Evolutionary conservation across 495 filamentous ascomycete species (phyloP), one percentile per base, ranked within the genome.

Genomic region (Penicillium egyptiacum): DNA sequence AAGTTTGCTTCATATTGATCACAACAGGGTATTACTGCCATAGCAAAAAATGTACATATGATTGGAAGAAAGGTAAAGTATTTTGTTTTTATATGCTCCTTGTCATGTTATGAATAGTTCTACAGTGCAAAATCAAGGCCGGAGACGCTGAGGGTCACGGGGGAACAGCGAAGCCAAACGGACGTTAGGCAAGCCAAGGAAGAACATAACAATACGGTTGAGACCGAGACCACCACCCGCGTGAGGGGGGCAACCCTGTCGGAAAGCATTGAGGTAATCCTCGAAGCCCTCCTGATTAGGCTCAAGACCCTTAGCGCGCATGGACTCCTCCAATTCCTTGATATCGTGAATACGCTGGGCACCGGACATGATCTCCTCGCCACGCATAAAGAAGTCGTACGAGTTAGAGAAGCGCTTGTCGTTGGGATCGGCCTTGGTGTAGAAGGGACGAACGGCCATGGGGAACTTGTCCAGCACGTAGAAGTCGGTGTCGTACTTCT

Each of bases 311-410:
- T 93, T 89, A 53, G 75, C 74, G 44, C 77, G 70, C 79, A 96
- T 89, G 11, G 83, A 81, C 9, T 80, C 80, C 66, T 85, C 80
- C 41, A 96, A 79, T 70, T 88, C 81, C 33, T 77, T 79, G 35
- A 89, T 81, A 60, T 88, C 71, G 79, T 96, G 81, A 64, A 96
- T 87, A 74, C 91, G 88, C 78, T 96, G 91, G 26, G 89, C 91
- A 50, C 91, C 91, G 12, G 84, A 88, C 73, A 92, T 83, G 69
- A 95, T 92, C 74, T 93, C 92, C 74, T 96, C 89, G 19, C 89
- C 89, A 61, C 92, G 86, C 88, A 96, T 89, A 81, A 95, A 92
- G 80, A 96, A 90, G 75, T 96, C 91, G 77, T 90, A 96, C 5
- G 86, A 88, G 74, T 95, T 93, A 50, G 85, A 88, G 64, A 90